phyloP scores from a whole-genome alignment of 2,329 filamentous ascomycete genomes.

The Colletotrichum liriopes region DNA sequence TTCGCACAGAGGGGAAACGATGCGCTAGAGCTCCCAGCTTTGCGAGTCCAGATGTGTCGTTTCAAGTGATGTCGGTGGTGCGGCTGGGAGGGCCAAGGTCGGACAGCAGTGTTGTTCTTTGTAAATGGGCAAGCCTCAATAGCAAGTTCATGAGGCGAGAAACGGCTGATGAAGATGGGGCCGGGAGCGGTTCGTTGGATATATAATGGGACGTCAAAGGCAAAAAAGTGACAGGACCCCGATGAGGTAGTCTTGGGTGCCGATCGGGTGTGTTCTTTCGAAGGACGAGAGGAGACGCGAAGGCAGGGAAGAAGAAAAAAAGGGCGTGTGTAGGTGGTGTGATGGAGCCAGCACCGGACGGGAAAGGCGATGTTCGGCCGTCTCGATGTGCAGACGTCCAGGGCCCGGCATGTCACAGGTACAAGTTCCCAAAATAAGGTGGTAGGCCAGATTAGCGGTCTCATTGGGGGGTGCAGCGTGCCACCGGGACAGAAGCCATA shows the following conservation, averaged over 20 bases:
- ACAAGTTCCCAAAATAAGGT: constrained; percentile 21
- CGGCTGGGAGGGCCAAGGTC: constrained; percentile 48
- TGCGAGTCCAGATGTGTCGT: constrained; percentile 14
- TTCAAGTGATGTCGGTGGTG: constrained; percentile 32
- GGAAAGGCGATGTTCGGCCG: constrained; percentile 27
- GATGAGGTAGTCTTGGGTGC: constrained; percentile 30
- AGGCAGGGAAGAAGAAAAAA: constrained; percentile 38
- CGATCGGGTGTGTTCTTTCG: constrained; percentile 34
- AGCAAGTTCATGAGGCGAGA: constrained; percentile 57
- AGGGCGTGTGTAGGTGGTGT: constrained; percentile 34
- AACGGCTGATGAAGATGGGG: constrained; percentile 29
- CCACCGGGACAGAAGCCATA: constrained; percentile 24
- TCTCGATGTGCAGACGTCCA: constrained; percentile 17
- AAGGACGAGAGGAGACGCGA: constrained; percentile 41
- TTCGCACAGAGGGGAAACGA: constrained; percentile 3
- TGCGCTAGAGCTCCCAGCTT: constrained; percentile 1
- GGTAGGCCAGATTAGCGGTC: constrained; percentile 37
- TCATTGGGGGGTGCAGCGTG: constrained; percentile 24
- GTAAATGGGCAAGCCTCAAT: constrained; percentile 53
- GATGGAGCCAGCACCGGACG: constrained; percentile 39
- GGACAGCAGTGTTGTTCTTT: constrained; percentile 28
- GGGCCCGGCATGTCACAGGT: constrained; percentile 30
- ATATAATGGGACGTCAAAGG: constrained; percentile 36
- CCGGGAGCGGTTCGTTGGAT: constrained; percentile 34
- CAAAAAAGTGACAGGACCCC: constrained; percentile 30